These are phyloP conservation scores for Starmerella davenportii DNA, from an alignment of 805 yeast genomes.

Conservation along the genomic window DNA sequence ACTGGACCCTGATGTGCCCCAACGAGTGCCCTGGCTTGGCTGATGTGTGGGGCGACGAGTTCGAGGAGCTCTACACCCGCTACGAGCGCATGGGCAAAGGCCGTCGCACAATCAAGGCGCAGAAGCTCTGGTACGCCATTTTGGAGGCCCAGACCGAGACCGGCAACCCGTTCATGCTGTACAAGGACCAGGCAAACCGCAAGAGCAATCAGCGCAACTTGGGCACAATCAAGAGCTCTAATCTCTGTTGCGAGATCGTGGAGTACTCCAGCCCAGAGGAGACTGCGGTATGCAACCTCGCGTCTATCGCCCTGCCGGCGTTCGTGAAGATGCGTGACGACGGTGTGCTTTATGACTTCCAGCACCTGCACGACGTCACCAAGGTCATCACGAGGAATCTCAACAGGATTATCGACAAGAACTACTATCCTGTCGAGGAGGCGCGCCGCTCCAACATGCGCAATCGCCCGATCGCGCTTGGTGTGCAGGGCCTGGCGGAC, in stretches of 20 bases:
- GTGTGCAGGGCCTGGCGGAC: constrained; percentile 96
- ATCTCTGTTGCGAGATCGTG: constrained; percentile 84
- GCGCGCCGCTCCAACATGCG: constrained; percentile 60
- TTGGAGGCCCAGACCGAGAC: constrained; percentile 89
- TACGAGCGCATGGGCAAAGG: constrained; percentile 60
- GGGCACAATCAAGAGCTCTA: constrained; percentile 84
- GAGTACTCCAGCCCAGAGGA: constrained; percentile 86
- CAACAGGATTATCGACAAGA: constrained; percentile 68
- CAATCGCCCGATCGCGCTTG: constrained; percentile 88
- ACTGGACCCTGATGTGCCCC: constrained; percentile 85
- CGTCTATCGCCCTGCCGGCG: constrained; percentile 74
- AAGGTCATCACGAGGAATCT: constrained; percentile 66
- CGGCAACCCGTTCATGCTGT: constrained; percentile 87
- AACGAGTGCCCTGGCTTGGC: constrained; percentile 71
- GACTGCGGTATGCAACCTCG: constrained; percentile 89
- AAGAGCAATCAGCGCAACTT: constrained; percentile 83
- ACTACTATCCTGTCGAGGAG: constrained; percentile 64
- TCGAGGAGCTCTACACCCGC: constrained; percentile 46
- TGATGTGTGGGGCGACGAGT: constrained; percentile 73
- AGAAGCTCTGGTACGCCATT: constrained; percentile 77
- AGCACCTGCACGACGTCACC: constrained; percentile 52
- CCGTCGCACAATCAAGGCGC: constrained; percentile 55
- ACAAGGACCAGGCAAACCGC: constrained; percentile 76
- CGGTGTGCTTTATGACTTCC: constrained; percentile 46
- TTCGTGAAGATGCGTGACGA: constrained; percentile 31